Conservation (phyloP, 2,329 filamentous ascomycete genomes). For the Boeremia exigua region DNA sequence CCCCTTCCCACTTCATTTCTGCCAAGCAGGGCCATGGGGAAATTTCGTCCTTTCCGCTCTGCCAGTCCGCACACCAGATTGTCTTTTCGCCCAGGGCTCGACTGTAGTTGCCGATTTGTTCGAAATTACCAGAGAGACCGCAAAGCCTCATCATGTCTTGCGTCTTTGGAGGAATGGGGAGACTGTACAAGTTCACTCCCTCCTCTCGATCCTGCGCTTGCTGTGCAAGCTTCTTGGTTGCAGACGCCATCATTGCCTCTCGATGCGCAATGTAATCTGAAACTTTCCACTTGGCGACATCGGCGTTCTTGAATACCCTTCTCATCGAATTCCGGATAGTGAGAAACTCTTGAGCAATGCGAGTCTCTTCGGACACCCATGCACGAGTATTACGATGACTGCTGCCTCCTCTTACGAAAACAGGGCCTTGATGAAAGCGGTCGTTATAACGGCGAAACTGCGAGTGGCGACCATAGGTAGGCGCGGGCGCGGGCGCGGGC, state of each 20-base stretch:
- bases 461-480: neutral
- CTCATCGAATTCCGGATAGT: slow-evolving; percentile 45
- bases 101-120: slow-evolving; percentile 30
- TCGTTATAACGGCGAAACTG: neutral
- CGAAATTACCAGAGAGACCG: slow-evolving; percentile 29
- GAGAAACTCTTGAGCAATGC: slow-evolving; percentile 36
- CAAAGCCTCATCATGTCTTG: slow-evolving; percentile 22
- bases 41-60: slow-evolving; percentile 42
- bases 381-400: slow-evolving; percentile 25
- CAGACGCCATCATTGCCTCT: slow-evolving; percentile 30
- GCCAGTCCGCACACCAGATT: slow-evolving; percentile 48
- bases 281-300: slow-evolving; percentile 42
- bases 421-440: neutral
- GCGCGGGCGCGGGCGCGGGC: neutral
- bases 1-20: slow-evolving; percentile 57
- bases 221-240: slow-evolving; percentile 22
- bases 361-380: slow-evolving; percentile 36
- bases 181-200: neutral
- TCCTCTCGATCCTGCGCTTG: slow-evolving; percentile 23
- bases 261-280: slow-evolving; percentile 41
- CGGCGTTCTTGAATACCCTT: slow-evolving; percentile 42
- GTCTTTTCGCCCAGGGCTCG: slow-evolving; percentile 49
- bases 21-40: slow-evolving; percentile 50
- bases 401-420: neutral
- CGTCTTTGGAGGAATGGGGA: slow-evolving; percentile 14